A percentile compares a stretch with the other conserved stretches of the same genome.
phyloP scores from a whole-genome alignment of 2,329 filamentous ascomycete species.

The Juglanconis sp. region DNA sequence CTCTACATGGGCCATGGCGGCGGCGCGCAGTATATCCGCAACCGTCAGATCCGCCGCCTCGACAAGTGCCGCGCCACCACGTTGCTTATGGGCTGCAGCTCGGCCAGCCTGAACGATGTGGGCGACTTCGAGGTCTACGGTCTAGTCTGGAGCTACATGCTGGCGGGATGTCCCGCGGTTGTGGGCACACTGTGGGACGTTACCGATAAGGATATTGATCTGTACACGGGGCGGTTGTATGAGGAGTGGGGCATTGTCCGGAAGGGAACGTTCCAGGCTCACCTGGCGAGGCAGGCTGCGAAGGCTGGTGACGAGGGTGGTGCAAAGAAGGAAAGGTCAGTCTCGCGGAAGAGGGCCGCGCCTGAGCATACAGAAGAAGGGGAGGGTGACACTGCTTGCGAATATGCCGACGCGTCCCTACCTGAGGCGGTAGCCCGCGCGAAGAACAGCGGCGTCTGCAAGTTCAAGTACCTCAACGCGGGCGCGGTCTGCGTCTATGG shows the following conservation, averaged over 20 bases:
- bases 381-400: constrained; percentile 27
- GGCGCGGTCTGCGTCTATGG: constrained; percentile 94
- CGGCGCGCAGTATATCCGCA: constrained; percentile 89
- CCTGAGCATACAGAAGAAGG: constrained; percentile 22
- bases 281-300: constrained; percentile 30
- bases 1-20: constrained; percentile 97
- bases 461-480: constrained; percentile 86
- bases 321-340: constrained; percentile 10
- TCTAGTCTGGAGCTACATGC: constrained; percentile 86
- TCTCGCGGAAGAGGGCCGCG: constrained; percentile 22
- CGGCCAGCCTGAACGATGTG: constrained; percentile 72
- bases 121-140: constrained; percentile 91
- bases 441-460: constrained; percentile 63
- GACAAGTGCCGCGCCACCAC: constrained; percentile 72
- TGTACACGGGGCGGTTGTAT: constrained; percentile 75
- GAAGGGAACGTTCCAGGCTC: constrained; percentile 37
- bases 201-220: constrained; percentile 94
- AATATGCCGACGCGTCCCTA: constrained; percentile 50
- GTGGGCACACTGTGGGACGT: constrained; percentile 97
- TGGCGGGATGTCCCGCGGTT: constrained; percentile 80
- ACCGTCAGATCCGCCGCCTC: constrained; percentile 75
- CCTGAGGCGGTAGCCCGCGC: constrained; percentile 79
- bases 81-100: constrained; percentile 93
- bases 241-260: constrained; percentile 80
- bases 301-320: constrained; percentile 18